Evolutionary conservation across 768 basidiomycete genomes (phyloP), one percentile per base, ranked within the genome.

Genomic region (Dacryopinax spathularia): DNA sequence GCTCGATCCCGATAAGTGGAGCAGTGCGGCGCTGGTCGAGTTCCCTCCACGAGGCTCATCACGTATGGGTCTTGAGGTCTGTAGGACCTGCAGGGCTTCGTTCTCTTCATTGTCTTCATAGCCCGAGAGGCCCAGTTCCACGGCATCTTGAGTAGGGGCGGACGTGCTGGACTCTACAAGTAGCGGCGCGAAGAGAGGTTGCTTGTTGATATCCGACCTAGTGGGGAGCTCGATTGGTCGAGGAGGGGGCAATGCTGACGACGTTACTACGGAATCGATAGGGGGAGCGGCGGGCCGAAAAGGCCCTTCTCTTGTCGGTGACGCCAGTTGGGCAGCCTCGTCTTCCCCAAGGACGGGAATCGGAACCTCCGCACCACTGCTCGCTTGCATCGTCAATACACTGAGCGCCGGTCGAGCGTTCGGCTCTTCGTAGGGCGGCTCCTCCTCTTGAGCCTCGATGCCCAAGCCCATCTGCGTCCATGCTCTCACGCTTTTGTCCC

Each of bases 381-480:
- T 60, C 59, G 36, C 22, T 60, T 27, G 33, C n/a, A 35, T 35
- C 31, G 60, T 12, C 22, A 37, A 61, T 3, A 61, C 33, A 7
- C 60, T 33, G 22, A 61, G 33, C 36, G 22, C 34, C 34, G 34
- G 37, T 13, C 37, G 37, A n/a, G n/a, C 31, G 31, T 20, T 33
- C 3, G 27, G 60, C 16, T 25, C 36, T 63, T 63, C 10, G 27
- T 63, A 16, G 25, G 22, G 15, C 15, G 16, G 20, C 61, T 70
- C 69, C 16, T 69, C 61, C n/a, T 61, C 71, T 6, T 68, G 76
- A 37, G 76, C 71, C 60, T 83, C 82, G 31, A 82, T 73, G 34
- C 90, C 78, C 34, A 91, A 73, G 1, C 92, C 92, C 27, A 83
- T 79, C 68, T 88, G 84, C 62, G 86, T 83, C 93, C 94, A 97